phyloP scores from a whole-genome alignment of 768 basidiomycete species.

The Saitozyma podzolica region DNA sequence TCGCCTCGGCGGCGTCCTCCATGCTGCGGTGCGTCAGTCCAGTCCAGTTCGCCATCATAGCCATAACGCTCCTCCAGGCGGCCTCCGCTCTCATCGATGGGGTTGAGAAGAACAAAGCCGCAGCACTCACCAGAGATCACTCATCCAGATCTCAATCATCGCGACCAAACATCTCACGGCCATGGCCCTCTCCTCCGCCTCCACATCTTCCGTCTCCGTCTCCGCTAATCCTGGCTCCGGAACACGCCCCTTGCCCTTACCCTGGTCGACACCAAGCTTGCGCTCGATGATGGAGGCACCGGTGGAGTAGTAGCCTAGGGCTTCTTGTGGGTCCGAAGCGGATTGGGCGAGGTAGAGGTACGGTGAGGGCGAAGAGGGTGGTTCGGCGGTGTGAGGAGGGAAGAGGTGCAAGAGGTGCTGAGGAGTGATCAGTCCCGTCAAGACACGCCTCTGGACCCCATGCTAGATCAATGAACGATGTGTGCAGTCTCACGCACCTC shows the following conservation, averaged over 20 bases:
- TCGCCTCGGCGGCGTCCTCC: conserved; percentile 76
- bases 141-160: conserved; percentile 97
- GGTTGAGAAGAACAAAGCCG: background rate
- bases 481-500: conserved; percentile 56
- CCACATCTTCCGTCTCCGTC: conserved; percentile 58
- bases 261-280: conserved; percentile 61
- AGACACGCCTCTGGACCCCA: too few relatives aligned
- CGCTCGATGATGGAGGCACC: conserved; percentile 53
- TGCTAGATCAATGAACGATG: background rate
- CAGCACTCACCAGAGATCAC: conserved; percentile 74
- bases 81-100: background rate
- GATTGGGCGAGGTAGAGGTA: conserved; percentile 86
- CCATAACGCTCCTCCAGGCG: background rate
- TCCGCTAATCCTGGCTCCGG: conserved; percentile 45
- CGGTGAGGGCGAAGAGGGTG: conserved; percentile 65
- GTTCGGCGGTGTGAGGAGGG: conserved; percentile 55
- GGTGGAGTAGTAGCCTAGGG: conserved; percentile 69
- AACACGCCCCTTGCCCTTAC: conserved; percentile 62
- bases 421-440: background rate
- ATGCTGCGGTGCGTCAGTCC: conserved; percentile 58
- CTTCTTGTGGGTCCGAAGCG: conserved; percentile 71
- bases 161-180: conserved; percentile 77
- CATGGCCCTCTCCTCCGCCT: conserved; percentile 58
- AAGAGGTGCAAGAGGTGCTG: conserved; percentile 65
- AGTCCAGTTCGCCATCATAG: background rate